These are phyloP conservation scores for Cyclocybe aegerita DNA, from an alignment of 768 basidiomycete species.

Conservation along the genomic window DNA sequence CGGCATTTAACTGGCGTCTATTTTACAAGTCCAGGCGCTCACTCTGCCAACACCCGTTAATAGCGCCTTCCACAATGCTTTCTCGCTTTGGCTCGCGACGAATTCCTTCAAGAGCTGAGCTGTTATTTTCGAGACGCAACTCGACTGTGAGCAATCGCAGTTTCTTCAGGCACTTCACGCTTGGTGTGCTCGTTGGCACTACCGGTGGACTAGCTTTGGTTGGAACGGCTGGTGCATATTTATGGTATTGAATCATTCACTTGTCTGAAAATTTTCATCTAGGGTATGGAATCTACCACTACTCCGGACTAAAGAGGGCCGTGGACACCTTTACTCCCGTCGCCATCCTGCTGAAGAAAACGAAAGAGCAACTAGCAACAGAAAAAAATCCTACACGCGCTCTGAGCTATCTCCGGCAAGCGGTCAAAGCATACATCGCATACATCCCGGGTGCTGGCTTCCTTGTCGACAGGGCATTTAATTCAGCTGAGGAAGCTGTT, in stretches of 20 bases:
- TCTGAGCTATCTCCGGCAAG: conserved; percentile 35
- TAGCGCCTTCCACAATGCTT: too few species aligned
- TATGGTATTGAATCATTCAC: not conserved
- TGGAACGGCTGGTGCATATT: conserved; percentile 10
- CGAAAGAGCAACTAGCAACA: conserved; percentile 19
- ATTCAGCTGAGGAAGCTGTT: conserved; percentile 36
- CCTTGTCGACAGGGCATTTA: conserved; percentile 42
- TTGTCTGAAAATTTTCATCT: not conserved
- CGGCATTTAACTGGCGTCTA: too few species aligned
- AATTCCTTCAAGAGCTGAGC: too few species aligned
- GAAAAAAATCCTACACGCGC: conserved; percentile 25
- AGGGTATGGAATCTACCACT: conserved; percentile 43
- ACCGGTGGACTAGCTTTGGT: not conserved
- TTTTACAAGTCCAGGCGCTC: too few species aligned
- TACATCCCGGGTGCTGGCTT: conserved; percentile 36
- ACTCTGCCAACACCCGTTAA: too few species aligned
- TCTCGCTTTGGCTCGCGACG: too few species aligned
- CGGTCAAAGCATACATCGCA: conserved; percentile 39
- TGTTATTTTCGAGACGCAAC: too few species aligned
- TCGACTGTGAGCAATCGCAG: too few species aligned
- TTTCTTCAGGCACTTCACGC: too few species aligned
- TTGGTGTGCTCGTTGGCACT: too few species aligned
- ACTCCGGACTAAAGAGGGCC: conserved; percentile 34
- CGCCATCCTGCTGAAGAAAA: conserved; percentile 12
- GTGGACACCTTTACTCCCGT: conserved; percentile 33